These are phyloP conservation scores for Monosporascus cannonballus DNA, from an alignment of 2,329 filamentous ascomycete genomes.

Conservation along the genomic window DNA sequence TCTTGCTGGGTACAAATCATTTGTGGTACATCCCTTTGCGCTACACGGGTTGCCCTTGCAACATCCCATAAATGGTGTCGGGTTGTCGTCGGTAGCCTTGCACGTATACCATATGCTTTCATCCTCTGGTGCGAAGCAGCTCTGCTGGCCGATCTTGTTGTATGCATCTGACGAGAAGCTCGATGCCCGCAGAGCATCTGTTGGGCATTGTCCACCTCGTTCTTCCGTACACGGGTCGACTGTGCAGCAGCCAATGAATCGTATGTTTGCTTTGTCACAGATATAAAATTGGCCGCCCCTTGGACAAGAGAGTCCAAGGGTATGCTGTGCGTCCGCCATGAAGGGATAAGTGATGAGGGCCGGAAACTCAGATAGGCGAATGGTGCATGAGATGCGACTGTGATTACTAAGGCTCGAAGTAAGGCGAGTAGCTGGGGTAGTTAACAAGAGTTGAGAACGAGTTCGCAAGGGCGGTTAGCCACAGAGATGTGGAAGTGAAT, in stretches of 20 bases:
- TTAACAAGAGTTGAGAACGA: not conserved
- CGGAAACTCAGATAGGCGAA: too few relatives aligned
- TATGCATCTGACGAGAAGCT: conserved; percentile 27
- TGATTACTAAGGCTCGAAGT: too few relatives aligned
- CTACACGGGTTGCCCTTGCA: conserved; percentile 29
- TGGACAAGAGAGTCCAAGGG: not conserved
- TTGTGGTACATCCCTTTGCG: conserved; percentile 20
- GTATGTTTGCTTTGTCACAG: conserved; percentile 22
- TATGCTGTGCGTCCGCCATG: not conserved
- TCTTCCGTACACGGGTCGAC: conserved; percentile 28
- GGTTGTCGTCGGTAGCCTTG: conserved; percentile 7
- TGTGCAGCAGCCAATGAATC: conserved; percentile 34
- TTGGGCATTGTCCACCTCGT: conserved; percentile 25
- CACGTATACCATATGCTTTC: conserved; percentile 29
- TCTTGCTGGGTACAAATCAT: conserved; percentile 18
- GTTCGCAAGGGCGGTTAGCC: too few relatives aligned
- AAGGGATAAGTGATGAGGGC: not conserved
- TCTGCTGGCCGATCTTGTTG: conserved; percentile 25
- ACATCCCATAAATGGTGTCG: conserved; percentile 28
- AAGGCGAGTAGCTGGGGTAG: not conserved
- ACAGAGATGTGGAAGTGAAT: not conserved
- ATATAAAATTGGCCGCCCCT: conserved; percentile 15
- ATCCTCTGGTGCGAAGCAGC: conserved; percentile 18
- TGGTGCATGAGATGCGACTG: too few relatives aligned
- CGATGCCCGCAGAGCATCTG: conserved; percentile 24